Percentiles rank a stretch among this genome's conserved stretches.
Conservation (phyloP, 2,329 filamentous ascomycete genomes). For the Orbilia javanica region DNA sequence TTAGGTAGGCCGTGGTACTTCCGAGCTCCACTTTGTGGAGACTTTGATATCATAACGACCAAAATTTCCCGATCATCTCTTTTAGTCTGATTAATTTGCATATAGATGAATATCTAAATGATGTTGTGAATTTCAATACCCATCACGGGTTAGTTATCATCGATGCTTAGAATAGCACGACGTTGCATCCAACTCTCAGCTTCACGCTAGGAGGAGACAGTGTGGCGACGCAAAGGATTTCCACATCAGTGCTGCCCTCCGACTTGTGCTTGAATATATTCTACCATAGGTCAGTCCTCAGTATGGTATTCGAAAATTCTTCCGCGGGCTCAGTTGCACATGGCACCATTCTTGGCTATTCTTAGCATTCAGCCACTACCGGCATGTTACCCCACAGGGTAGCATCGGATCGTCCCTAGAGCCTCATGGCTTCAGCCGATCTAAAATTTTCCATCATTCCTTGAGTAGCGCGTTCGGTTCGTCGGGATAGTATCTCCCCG, state of each 20-base stretch:
- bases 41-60: constrained; percentile 17
- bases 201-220: neutral
- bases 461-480: constrained; percentile 26
- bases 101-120: neutral
- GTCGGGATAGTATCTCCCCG: constrained; percentile 51
- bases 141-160: neutral
- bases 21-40: constrained; percentile 2
- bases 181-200: constrained; percentile 34
- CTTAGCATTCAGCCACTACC: constrained; percentile 44
- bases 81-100: neutral
- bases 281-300: constrained; percentile 1
- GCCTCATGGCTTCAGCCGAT: constrained; percentile 50
- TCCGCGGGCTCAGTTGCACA: constrained; percentile 3
- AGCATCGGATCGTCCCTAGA: constrained; percentile 55
- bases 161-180: constrained; percentile 31
- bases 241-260: neutral
- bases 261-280: neutral
- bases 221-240: constrained; percentile 7
- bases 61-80: constrained; percentile 17
- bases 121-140: neutral
- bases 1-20: neutral
- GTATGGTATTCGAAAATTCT: constrained; percentile 4
- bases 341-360: constrained; percentile 49
- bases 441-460: constrained; percentile 28
- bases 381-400: constrained; percentile 44